These are phyloP conservation scores for Aspergillus cejpii DNA, from an alignment of 2,329 filamentous ascomycete species.

Conservation along the genomic window DNA sequence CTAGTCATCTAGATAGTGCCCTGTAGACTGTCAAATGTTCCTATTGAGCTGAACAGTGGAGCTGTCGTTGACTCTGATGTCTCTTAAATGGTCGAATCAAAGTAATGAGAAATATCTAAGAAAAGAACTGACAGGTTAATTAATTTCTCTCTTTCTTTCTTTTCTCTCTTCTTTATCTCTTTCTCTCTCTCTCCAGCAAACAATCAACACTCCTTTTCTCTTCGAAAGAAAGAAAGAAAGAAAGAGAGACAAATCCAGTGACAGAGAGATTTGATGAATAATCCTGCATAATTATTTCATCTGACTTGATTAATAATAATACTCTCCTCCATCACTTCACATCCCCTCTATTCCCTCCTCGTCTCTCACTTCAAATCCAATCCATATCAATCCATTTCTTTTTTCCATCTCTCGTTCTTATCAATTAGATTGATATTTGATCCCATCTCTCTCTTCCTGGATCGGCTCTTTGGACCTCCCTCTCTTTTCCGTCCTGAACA, in stretches of 20 bases:
- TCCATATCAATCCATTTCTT: conserved; percentile 7
- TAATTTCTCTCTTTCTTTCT: background rate
- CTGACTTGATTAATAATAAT: background rate
- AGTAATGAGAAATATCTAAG: conserved; percentile 1
- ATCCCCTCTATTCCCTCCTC: background rate
- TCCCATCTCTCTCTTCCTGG: background rate
- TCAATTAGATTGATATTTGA: background rate
- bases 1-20: too few relatives aligned
- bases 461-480: conserved; percentile 1
- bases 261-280: too few relatives aligned
- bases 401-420: background rate
- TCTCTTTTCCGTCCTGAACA: conserved; percentile 15
- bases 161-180: background rate
- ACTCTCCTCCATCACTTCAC: background rate
- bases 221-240: too few relatives aligned
- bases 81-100: too few relatives aligned
- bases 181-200: too few relatives aligned
- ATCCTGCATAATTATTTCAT: too few relatives aligned
- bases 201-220: background rate
- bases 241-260: too few relatives aligned
- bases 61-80: background rate
- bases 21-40: too few relatives aligned
- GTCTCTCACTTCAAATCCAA: conserved; percentile 4
- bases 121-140: background rate
- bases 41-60: conserved; percentile 7